Percentiles rank a stretch among this genome's conserved stretches.
phyloP scores from a whole-genome alignment of 164 flowering plant species.

The Stephania japonica region DNA sequence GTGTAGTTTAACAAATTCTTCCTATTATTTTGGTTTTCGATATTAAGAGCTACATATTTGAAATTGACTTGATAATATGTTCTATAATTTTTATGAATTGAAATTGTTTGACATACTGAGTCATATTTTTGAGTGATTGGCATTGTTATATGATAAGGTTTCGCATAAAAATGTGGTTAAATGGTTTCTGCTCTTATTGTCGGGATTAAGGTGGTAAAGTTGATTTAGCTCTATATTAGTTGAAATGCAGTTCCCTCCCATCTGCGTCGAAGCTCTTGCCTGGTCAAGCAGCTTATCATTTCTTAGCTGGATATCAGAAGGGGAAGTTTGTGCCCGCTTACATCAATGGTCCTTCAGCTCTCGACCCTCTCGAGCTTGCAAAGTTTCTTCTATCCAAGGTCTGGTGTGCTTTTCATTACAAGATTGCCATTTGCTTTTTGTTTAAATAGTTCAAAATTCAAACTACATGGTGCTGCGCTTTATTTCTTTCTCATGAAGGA shows the following conservation, averaged over 20 bases:
- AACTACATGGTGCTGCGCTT: neutral
- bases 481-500: slow-evolving; percentile 8
- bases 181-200: neutral
- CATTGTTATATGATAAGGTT: too few relatives aligned
- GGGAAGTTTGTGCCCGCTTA: slow-evolving; percentile 50
- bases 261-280: slow-evolving; percentile 42
- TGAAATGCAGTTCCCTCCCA: slow-evolving; percentile 41
- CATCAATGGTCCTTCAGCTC: slow-evolving; percentile 28
- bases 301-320: slow-evolving; percentile 47
- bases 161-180: too few relatives aligned
- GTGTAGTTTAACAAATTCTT: too few relatives aligned
- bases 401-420: neutral
- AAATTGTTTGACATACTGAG: too few relatives aligned
- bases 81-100: too few relatives aligned
- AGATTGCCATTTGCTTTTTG: neutral
- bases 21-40: too few relatives aligned
- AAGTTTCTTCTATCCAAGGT: slow-evolving; percentile 41
- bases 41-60: too few relatives aligned
- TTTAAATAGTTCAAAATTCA: neutral
- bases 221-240: neutral
- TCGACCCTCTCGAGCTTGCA: slow-evolving; percentile 42
- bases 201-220: neutral
- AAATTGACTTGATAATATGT: too few relatives aligned
- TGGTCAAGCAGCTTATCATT: slow-evolving; percentile 61
- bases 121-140: too few relatives aligned